Conservation (phyloP, 495 filamentous ascomycete species). For the Annulohypoxylon stygium region DNA sequence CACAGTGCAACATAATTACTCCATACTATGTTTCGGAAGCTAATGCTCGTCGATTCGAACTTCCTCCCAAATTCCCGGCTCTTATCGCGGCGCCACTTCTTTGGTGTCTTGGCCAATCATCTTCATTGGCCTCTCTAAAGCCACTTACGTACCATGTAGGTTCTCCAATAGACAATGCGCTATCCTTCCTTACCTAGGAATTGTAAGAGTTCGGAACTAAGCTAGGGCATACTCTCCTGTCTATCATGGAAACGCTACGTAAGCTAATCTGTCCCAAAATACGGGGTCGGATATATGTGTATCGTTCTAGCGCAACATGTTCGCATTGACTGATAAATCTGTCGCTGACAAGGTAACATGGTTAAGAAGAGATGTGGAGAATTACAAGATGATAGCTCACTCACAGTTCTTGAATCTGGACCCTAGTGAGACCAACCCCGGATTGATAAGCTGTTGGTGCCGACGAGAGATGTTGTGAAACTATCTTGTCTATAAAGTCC, state of each 20-base stretch:
- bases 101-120: constrained; percentile 30
- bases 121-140: constrained; percentile 7
- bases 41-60: constrained; percentile 44
- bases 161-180: constrained; percentile 17
- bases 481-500: constrained; percentile 37
- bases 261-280: constrained; percentile 13
- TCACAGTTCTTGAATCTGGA: constrained; percentile 4
- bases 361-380: constrained; percentile 24
- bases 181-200: constrained; percentile 16
- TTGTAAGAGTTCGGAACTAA: constrained; percentile 18
- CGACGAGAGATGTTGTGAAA: constrained; percentile 19
- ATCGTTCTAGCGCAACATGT: background rate
- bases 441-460: constrained; percentile 38
- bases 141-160: constrained; percentile 1
- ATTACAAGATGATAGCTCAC: constrained; percentile 17
- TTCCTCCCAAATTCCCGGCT: constrained; percentile 28
- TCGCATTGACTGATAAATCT: constrained; percentile 12
- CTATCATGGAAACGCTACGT: constrained; percentile 4
- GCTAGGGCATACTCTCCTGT: constrained; percentile 4
- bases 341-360: background rate
- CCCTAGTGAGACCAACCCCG: constrained; percentile 21
- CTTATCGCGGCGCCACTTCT: constrained; percentile 30
- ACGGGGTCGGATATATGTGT: background rate
- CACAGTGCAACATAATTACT: constrained; percentile 29
- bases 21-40: constrained; percentile 18